phyloP scores from a whole-genome alignment of 2,329 filamentous ascomycete species.

The Claviceps sp. region DNA sequence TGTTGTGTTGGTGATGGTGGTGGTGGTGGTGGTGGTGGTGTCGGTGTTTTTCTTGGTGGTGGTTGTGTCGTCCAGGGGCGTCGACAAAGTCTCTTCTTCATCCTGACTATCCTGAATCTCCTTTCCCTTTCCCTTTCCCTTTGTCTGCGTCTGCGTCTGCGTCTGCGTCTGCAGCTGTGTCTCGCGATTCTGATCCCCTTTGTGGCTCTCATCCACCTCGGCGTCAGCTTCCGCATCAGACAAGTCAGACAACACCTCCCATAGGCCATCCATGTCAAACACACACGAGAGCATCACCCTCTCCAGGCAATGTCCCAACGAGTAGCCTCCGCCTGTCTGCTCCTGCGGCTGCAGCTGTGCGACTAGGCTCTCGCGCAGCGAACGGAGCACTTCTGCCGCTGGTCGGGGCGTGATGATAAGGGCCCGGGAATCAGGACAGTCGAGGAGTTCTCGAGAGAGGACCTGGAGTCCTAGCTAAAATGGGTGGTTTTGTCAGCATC shows the following conservation, averaged over 20 bases:
- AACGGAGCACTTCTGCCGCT: constrained; percentile 24
- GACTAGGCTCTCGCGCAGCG: constrained; percentile 27
- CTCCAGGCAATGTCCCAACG: constrained; percentile 24
- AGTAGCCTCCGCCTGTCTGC: constrained; percentile 7
- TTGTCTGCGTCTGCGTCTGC: neutral
- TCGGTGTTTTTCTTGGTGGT: neutral
- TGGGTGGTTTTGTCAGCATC: neutral
- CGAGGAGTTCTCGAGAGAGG: constrained; percentile 26
- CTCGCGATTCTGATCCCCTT: neutral
- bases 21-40: too few relatives aligned
- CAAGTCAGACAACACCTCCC: constrained; percentile 42
- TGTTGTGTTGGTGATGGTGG: neutral
- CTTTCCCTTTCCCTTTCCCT: neutral
- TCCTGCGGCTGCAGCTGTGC: constrained; percentile 14
- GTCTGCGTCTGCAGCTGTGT: constrained; percentile 12
- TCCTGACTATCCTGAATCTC: neutral
- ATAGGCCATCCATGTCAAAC: constrained; percentile 45
- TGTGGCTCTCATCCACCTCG: constrained; percentile 12
- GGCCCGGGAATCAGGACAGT: constrained; percentile 12
- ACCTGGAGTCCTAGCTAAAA: constrained; percentile 35
- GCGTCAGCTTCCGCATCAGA: neutral
- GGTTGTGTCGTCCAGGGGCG: neutral
- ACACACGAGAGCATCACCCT: constrained; percentile 40
- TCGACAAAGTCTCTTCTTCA: neutral
- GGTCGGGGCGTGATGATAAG: constrained; percentile 38